These are phyloP conservation scores for Aspergillus bridgeri DNA, from an alignment of 495 filamentous ascomycete genomes.

Conservation along the genomic window DNA sequence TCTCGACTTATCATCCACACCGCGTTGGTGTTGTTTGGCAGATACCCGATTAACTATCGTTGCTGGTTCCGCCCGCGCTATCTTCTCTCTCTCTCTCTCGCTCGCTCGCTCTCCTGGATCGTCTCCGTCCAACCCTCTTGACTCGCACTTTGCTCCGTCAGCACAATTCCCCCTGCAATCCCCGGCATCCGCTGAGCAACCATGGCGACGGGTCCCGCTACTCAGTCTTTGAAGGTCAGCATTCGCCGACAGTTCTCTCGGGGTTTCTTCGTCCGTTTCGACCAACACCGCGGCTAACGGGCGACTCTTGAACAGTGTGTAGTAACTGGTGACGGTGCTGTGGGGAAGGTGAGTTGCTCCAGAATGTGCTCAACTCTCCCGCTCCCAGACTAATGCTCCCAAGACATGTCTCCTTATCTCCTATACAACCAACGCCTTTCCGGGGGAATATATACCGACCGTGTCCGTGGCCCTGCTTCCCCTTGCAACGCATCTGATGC, in stretches of 20 bases:
- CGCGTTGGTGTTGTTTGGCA: background rate
- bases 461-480: constrained; percentile 65
- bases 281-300: constrained; percentile 27
- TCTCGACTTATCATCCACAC: background rate
- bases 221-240: constrained; percentile 71
- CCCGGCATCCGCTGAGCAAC: constrained; percentile 2
- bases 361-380: background rate
- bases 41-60: background rate
- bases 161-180: constrained; percentile 6
- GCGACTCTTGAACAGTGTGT: constrained; percentile 65
- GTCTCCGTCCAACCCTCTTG: background rate
- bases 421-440: constrained; percentile 98
- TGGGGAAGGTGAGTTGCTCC: constrained; percentile 74
- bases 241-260: constrained; percentile 6
- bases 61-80: background rate
- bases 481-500: constrained; percentile 8
- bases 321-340: constrained; percentile 97
- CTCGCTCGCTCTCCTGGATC: background rate
- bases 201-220: constrained; percentile 65
- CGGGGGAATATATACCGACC: constrained; percentile 97
- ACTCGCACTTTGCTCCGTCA: background rate
- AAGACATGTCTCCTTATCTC: constrained; percentile 99
- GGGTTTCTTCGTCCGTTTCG: constrained; percentile 11
- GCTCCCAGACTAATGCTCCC: background rate
- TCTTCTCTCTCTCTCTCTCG: background rate